A percentile compares a stretch with the other conserved stretches of the same genome.
These are phyloP conservation scores for Leptographium lundbergii DNA, from an alignment of 2,329 filamentous ascomycete species.

Conservation along the genomic window DNA sequence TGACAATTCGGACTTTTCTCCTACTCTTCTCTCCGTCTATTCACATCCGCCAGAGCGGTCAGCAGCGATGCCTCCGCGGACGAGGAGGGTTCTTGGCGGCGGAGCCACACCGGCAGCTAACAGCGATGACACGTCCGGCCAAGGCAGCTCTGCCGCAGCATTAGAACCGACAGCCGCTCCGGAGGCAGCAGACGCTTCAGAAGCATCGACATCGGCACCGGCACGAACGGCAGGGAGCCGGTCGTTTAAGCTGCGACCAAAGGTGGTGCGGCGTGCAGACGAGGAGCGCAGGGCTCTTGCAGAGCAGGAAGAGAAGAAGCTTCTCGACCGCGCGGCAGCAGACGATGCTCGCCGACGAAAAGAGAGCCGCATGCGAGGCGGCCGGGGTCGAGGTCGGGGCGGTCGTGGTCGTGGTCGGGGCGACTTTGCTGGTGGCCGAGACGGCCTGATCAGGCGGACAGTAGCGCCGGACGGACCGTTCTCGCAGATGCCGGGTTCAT, in stretches of 20 bases:
- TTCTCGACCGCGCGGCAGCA: constrained; percentile 17
- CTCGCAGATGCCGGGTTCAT: constrained; percentile 17
- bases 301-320: constrained; percentile 20
- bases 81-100: not conserved
- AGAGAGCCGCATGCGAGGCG: constrained; percentile 14
- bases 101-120: not conserved
- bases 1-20: not conserved
- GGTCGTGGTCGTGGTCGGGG: constrained; percentile 17
- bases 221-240: constrained; percentile 4
- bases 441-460: constrained; percentile 17
- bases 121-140: not conserved
- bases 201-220: not conserved
- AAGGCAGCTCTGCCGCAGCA: not conserved
- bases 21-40: not conserved
- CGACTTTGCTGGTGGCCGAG: constrained; percentile 12
- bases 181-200: not conserved
- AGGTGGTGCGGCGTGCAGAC: constrained; percentile 20
- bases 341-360: constrained; percentile 18
- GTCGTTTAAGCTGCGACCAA: constrained; percentile 20
- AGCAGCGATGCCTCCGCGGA: not conserved
- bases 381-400: constrained; percentile 16
- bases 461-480: constrained; percentile 23
- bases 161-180: not conserved
- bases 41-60: not conserved
- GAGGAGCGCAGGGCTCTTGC: constrained; percentile 23